Percentiles rank a stretch among this genome's conserved stretches.
Evolutionary conservation across 306 rosid species (phyloP).

Genomic region (Rosa chinensis): DNA sequence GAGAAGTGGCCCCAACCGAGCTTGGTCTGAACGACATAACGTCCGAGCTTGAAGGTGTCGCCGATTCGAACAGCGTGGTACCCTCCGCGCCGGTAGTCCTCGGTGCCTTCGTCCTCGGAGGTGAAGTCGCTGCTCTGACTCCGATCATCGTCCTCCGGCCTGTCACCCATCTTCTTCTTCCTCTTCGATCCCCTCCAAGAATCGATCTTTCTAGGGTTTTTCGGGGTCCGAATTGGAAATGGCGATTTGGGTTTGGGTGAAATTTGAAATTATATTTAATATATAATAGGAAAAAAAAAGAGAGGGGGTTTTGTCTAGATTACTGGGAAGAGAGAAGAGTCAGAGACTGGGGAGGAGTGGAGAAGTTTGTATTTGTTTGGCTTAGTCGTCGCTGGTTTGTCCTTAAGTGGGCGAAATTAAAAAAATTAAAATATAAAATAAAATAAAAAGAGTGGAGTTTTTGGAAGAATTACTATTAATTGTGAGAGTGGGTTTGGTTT

Average conservation of each 20-base stretch:
- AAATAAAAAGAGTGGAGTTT: neutral
- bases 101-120: constrained; percentile 97
- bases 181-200: constrained; percentile 14
- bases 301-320: neutral
- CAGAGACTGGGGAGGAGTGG: neutral
- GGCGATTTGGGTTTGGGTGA: constrained; percentile 12
- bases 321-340: neutral
- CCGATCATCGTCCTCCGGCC: constrained; percentile 40
- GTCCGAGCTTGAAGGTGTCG: constrained; percentile 69
- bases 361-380: neutral
- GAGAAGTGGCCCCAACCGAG: constrained; percentile 99
- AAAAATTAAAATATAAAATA: neutral
- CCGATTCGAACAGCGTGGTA: constrained; percentile 92
- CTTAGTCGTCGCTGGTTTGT: neutral
- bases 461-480: neutral
- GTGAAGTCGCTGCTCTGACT: constrained; percentile 88
- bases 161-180: constrained; percentile 55
- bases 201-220: constrained; percentile 22
- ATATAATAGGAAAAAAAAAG: neutral
- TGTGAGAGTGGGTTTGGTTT: neutral
- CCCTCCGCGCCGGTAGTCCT: constrained; percentile 94
- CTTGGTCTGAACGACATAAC: constrained; percentile 81
- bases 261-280: constrained; percentile 9
- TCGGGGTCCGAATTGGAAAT: constrained; percentile 11
- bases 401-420: neutral